phyloP scores from a whole-genome alignment of 768 basidiomycete genomes.

The Cystofilobasidium bisporidii region DNA sequence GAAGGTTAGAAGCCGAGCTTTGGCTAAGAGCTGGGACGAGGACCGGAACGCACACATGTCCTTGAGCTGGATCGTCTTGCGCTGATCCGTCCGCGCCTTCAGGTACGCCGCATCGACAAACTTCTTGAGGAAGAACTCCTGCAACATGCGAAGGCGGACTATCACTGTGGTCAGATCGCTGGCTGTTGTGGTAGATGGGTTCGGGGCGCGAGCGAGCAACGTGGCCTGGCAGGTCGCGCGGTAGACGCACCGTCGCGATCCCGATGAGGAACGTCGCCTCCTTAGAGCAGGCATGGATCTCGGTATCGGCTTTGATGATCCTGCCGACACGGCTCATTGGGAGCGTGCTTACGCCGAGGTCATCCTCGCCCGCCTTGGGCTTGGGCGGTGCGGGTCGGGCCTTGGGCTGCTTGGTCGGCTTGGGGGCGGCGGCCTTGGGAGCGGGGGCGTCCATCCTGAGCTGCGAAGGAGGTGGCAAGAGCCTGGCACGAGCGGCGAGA shows the following conservation, averaged over 20 bases:
- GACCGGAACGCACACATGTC: conserved; percentile 6
- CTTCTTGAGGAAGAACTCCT: conserved; percentile 27
- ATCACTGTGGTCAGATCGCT: too few relatives aligned
- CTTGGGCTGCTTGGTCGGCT: neutral
- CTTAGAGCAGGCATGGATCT: conserved; percentile 19
- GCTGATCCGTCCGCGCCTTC: conserved; percentile 9
- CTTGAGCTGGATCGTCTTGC: conserved; percentile 23
- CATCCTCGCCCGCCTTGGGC: neutral
- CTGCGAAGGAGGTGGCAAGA: too few relatives aligned
- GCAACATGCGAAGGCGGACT: neutral
- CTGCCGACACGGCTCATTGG: conserved; percentile 19
- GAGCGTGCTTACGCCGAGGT: neutral
- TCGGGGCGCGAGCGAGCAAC: too few relatives aligned
- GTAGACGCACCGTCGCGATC: conserved; percentile 16
- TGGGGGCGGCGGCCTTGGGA: neutral
- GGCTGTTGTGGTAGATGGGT: too few relatives aligned
- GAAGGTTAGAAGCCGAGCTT: neutral
- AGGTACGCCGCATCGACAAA: conserved; percentile 20
- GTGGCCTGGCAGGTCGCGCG: neutral
- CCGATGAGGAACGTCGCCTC: conserved; percentile 22
- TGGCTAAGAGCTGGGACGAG: too few relatives aligned
- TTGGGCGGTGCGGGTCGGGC: neutral
- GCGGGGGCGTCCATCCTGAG: neutral
- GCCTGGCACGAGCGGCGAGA: too few relatives aligned
- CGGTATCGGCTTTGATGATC: conserved; percentile 27